Base-by-base conservation (phyloP, 2,329 filamentous ascomycete species). In the Ciborinia camelliae region DNA sequence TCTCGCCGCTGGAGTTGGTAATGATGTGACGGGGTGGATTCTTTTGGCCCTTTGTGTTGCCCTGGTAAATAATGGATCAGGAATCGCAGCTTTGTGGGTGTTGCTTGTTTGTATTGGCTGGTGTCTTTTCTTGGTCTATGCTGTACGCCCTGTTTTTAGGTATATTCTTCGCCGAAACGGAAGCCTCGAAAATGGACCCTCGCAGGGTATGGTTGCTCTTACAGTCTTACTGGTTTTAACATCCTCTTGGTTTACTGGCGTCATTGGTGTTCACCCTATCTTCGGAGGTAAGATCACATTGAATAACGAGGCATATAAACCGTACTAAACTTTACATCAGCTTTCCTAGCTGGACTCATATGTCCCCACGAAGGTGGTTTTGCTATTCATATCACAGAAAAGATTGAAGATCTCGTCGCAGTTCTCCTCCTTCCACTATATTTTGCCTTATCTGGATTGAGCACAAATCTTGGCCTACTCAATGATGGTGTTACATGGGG, bases 231-330 rank as follows among this genome's bases (percentile, higher is more conserved):
- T 97, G 61, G 88, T 90, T 0, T 81, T 98, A 20, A 81, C 84
- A 0, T 95, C 91, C 0, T 84, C 92, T 5, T 96, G 93, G 81
- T 96, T 96, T 74, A 96, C 92, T 0, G 87, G 89, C 64, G 90
- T 95, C 66, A 97, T 98, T 73, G 94, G 94, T 54, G 88, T 97
- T 1, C 94, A 98, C 75, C 86, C 94, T 64, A 97, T 98, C 74
- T 98, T 98, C 72, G 94, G 94, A 68, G 73, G 50, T 70, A 67
- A 65, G 64, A 65, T 18, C 43, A 28, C 23, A 37, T 9, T 35
- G 0, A 53, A 37, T n/a, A 3, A 20, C 39, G 8, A 8, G 5
- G 5, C 26, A 32, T 20, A 10, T 20, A 15, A 30, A 14, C 7
- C 47, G 64, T 32, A 66, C 64, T 67, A 52, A 64, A 23, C 51